phyloP scores from a whole-genome alignment of 1,139 yeast genomes.

The Chernovozyma sophiae-reginae region DNA sequence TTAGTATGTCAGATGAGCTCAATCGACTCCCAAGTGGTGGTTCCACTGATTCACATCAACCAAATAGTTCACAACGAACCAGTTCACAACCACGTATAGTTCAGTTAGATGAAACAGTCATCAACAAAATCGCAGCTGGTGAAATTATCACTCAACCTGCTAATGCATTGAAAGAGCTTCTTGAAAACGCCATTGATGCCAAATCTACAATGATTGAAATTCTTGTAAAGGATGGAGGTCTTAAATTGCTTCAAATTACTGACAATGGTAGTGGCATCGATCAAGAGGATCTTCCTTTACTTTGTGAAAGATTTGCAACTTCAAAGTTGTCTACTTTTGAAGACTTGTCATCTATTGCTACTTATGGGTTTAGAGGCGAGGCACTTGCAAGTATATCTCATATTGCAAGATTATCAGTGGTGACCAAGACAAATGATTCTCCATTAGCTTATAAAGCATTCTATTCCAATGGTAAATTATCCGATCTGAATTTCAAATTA shows the following conservation, averaged over 20 bases:
- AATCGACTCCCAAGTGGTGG: no score
- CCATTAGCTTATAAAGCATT: constrained; percentile 67
- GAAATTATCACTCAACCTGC: constrained; percentile 94
- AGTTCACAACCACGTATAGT: constrained; percentile 4
- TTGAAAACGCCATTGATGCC: constrained; percentile 56
- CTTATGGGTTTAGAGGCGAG: constrained; percentile 63
- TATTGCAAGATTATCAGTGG: constrained; percentile 65
- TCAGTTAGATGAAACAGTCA: constrained; percentile 61
- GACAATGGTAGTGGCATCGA: constrained; percentile 53
- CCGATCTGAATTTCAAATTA: constrained; percentile 27
- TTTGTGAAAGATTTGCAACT: constrained; percentile 58
- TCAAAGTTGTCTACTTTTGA: constrained; percentile 48
- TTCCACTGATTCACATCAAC: no score
- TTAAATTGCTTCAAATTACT: constrained; percentile 47
- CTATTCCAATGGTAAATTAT: constrained; percentile 61
- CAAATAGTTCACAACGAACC: no score
- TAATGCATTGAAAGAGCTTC: constrained; percentile 58
- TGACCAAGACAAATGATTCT: constrained; percentile 61
- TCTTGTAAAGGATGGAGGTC: constrained; percentile 51
- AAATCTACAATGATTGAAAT: constrained; percentile 45
- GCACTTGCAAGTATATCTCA: constrained; percentile 61
- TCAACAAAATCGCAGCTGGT: constrained; percentile 94
- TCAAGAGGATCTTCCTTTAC: constrained; percentile 40
- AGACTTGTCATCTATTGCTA: constrained; percentile 44
- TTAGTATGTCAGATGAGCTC: no score